A percentile compares a stretch with the other conserved stretches of the same genome.
Conservation (phyloP, 2,329 filamentous ascomycete species). For the Phoma sp. region DNA sequence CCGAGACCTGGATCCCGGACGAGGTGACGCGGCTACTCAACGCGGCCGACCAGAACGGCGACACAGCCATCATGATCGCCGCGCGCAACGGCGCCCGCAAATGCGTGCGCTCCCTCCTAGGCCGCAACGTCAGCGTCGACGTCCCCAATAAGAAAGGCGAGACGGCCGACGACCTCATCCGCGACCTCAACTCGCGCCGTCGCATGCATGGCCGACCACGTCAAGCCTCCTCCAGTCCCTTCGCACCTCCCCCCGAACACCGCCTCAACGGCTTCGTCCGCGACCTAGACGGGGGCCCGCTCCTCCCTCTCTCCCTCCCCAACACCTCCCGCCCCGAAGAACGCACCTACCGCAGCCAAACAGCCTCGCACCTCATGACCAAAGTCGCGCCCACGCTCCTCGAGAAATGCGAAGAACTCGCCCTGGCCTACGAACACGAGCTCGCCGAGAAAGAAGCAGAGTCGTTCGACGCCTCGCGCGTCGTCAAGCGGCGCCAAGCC, state of each 20-base stretch:
- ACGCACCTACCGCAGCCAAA: slow-evolving; percentile 51
- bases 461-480: slow-evolving; percentile 53
- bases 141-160: slow-evolving; percentile 82
- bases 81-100: slow-evolving; percentile 88
- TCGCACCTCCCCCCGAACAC: slow-evolving; percentile 48
- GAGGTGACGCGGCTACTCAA: slow-evolving; percentile 82
- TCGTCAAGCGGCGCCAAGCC: slow-evolving; percentile 65
- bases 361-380: slow-evolving; percentile 65
- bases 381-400: slow-evolving; percentile 64
- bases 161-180: slow-evolving; percentile 83
- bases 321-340: slow-evolving; percentile 28
- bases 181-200: slow-evolving; percentile 70
- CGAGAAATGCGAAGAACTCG: slow-evolving; percentile 52
- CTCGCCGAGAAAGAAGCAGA: slow-evolving; percentile 72
- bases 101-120: slow-evolving; percentile 69
- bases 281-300: slow-evolving; percentile 28
- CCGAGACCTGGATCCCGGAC: slow-evolving; percentile 75
- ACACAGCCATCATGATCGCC: slow-evolving; percentile 87
- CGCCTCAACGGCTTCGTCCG: slow-evolving; percentile 37
- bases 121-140: slow-evolving; percentile 79
- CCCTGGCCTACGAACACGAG: slow-evolving; percentile 70
- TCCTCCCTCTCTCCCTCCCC: slow-evolving; percentile 36
- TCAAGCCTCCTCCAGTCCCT: slow-evolving; percentile 75
- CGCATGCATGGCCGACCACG: slow-evolving; percentile 64
- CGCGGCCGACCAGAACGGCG: slow-evolving; percentile 81